Base-by-base conservation (phyloP, 768 basidiomycete genomes). In the Panaeolus cyanescens region DNA sequence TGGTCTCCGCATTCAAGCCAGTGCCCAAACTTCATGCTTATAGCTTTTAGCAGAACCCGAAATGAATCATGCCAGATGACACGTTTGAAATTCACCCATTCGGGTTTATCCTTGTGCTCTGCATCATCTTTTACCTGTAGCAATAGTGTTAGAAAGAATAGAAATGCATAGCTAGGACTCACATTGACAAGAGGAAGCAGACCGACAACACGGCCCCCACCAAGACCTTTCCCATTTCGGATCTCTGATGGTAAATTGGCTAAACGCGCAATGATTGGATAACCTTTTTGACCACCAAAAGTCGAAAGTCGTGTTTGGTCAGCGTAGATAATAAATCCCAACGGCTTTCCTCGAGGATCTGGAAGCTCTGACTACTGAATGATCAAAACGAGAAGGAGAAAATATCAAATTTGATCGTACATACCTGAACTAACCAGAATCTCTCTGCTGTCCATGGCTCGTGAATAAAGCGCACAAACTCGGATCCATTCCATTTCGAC, bases 381-480 rank as follows among this genome's bases (percentile, higher is more conserved):
- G 10, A 19, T 54, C 7, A 59, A 20, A 37, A 32, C 32, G 53
- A 63, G 34, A 9, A 25, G 17, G 53, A 25, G 45, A 17, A 45
- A 58, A 55, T 56, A 54, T 28, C 36, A 53, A 53, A n/a, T n/a
- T n/a, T n/a, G n/a, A 34, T 30, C 19, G 12, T 58, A 55, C 65
- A 32, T 62, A 78, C 79, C 68, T 80, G 76, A 4, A 73, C 64
- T 4, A 77, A 64, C 78, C 78, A 80, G 25, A 69, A 78, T 2
- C 39, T 17, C 32, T 77, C 54, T 1, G 71, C 78, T 8, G 75
- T 77, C 72, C 77, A 78, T 4, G 78, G 77, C 45, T 81, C 75
- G 54, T 75, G 62, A 31, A 71, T 56, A 55, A 77, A 72, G 0
- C 69, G 62, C 8, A 63, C 59, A 34, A 65, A 77, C 1, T 32